Conservation (phyloP, 2,329 filamentous ascomycete species). For the Fusarium chaquense region DNA sequence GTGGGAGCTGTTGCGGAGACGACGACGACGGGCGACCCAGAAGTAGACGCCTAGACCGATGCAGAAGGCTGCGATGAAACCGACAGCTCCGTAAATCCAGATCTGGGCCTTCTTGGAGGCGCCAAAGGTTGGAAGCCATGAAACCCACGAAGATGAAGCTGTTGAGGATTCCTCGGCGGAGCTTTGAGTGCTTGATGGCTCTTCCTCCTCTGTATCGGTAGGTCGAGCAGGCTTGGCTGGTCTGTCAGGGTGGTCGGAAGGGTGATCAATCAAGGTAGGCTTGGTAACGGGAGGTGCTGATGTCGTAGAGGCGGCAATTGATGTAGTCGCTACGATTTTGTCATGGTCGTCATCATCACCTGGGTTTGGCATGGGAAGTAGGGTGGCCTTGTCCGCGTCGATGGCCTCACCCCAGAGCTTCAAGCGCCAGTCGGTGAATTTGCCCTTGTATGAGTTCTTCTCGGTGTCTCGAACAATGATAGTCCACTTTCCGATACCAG, state of each 20-base stretch:
- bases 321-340: slow-evolving; percentile 65
- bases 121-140: slow-evolving; percentile 91
- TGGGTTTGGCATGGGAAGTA: slow-evolving; percentile 84
- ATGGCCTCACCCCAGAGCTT: slow-evolving; percentile 94
- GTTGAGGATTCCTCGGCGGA: slow-evolving; percentile 56
- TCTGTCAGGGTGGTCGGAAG: slow-evolving; percentile 74
- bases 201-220: slow-evolving; percentile 46
- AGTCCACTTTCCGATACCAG: slow-evolving; percentile 89
- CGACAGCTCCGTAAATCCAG: slow-evolving; percentile 91
- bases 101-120: slow-evolving; percentile 87
- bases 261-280: slow-evolving; percentile 59
- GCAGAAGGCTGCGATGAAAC: slow-evolving; percentile 89
- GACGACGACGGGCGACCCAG: slow-evolving; percentile 80
- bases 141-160: slow-evolving; percentile 79
- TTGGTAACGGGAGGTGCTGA: slow-evolving; percentile 60
- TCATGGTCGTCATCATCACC: slow-evolving; percentile 88
- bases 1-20: slow-evolving; percentile 77
- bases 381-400: slow-evolving; percentile 77
- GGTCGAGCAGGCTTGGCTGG: slow-evolving; percentile 64
- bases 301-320: slow-evolving; percentile 73
- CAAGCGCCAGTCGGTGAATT: slow-evolving; percentile 90
- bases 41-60: slow-evolving; percentile 83
- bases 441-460: slow-evolving; percentile 80
- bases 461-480: slow-evolving; percentile 87
- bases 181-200: slow-evolving; percentile 49